A percentile compares a stretch with the other conserved stretches of the same genome.
Evolutionary conservation across 1,284 basidiomycete genomes (phyloP).

Genomic region (Trichosporon faecale): DNA sequence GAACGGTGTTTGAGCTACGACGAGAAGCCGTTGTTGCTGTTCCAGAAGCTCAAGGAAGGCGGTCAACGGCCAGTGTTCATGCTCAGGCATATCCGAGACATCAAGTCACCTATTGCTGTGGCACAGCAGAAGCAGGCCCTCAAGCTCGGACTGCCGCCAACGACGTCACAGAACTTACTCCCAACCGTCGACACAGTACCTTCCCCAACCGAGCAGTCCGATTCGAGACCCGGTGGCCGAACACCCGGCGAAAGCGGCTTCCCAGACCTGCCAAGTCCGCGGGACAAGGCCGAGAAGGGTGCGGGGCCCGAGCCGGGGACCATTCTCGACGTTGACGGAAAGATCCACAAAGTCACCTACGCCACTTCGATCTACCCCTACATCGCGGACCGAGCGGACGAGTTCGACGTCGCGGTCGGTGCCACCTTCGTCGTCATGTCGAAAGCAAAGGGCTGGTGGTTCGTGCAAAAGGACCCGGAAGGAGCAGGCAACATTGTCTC

Average conservation of each 20-base stretch:
- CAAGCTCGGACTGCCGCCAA: conserved; percentile 42
- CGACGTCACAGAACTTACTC: conserved; percentile 31
- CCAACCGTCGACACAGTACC: conserved; percentile 37
- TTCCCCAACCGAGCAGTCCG: conserved; percentile 37
- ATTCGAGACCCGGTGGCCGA: conserved; percentile 15
- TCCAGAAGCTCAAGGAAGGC: conserved; percentile 94
- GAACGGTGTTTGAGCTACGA: conserved; percentile 97
- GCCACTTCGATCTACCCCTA: conserved; percentile 61
- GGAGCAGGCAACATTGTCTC: conserved; percentile 75
- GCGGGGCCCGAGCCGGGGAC: conserved; percentile 23
- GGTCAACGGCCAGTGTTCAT: conserved; percentile 98
- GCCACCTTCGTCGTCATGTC: conserved; percentile 91
- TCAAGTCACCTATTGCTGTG: conserved; percentile 91
- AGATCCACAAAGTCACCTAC: conserved; percentile 49
- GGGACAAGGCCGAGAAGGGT: conserved; percentile 27
- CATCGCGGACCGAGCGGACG: conserved; percentile 93
- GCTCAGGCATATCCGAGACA: conserved; percentile 92
- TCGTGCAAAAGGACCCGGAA: conserved; percentile 87
- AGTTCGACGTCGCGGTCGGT: conserved; percentile 93
- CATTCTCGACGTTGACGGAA: conserved; percentile 44
- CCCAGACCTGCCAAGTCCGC: conserved; percentile 47
- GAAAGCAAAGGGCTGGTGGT: conserved; percentile 97
- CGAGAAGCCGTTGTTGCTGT: conserved; percentile 92
- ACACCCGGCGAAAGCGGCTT: conserved; percentile 39
- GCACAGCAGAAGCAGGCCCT: conserved; percentile 86